A percentile compares a stretch with the other conserved stretches of the same genome.
These are phyloP conservation scores for Hypoxylon sp. DNA, from an alignment of 2,329 filamentous ascomycete genomes.

Conservation along the genomic window DNA sequence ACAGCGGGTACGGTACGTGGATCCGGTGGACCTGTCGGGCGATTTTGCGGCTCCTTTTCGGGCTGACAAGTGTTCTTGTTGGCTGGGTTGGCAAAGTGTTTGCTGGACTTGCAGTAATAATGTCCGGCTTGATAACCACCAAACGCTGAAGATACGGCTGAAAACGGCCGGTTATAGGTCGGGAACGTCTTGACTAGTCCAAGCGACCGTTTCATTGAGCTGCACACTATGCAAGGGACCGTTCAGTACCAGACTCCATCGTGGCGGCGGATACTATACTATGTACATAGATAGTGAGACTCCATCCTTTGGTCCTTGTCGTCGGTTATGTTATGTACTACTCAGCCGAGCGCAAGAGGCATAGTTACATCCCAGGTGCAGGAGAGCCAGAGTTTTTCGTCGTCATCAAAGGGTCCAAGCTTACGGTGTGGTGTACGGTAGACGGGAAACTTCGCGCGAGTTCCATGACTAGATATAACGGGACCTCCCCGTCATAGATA, in stretches of 20 bases:
- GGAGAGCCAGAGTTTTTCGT: slow-evolving; percentile 27
- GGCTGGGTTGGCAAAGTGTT: slow-evolving; percentile 36
- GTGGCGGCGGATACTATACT: slow-evolving; percentile 31
- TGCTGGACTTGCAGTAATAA: slow-evolving; percentile 38
- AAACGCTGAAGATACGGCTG: slow-evolving; percentile 18
- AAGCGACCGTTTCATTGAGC: slow-evolving; percentile 43
- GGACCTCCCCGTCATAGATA: slow-evolving; percentile 36
- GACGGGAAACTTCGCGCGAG: slow-evolving; percentile 13
- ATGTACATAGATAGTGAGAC: slow-evolving; percentile 14
- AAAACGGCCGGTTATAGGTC: slow-evolving; percentile 34
- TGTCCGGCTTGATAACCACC: slow-evolving; percentile 16
- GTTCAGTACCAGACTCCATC: slow-evolving; percentile 30
- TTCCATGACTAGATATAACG: slow-evolving; percentile 44
- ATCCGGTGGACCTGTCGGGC: slow-evolving; percentile 37
- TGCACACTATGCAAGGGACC: slow-evolving; percentile 41
- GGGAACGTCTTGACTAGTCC: slow-evolving; percentile 30
- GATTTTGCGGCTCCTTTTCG: slow-evolving; percentile 46
- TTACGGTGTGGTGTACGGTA: slow-evolving; percentile 29
- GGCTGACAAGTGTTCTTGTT: slow-evolving; percentile 31
- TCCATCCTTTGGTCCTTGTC: slow-evolving; percentile 26
- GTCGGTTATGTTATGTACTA: slow-evolving; percentile 37
- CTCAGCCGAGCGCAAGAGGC: slow-evolving; percentile 16
- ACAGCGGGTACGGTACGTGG: slow-evolving; percentile 41
- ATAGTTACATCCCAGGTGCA: slow-evolving; percentile 29
- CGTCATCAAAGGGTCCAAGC: slow-evolving; percentile 31